A percentile compares a stretch with the other conserved stretches of the same genome.
Conservation (phyloP, 1,284 basidiomycete species). For the Pisolithus thermaeus region DNA sequence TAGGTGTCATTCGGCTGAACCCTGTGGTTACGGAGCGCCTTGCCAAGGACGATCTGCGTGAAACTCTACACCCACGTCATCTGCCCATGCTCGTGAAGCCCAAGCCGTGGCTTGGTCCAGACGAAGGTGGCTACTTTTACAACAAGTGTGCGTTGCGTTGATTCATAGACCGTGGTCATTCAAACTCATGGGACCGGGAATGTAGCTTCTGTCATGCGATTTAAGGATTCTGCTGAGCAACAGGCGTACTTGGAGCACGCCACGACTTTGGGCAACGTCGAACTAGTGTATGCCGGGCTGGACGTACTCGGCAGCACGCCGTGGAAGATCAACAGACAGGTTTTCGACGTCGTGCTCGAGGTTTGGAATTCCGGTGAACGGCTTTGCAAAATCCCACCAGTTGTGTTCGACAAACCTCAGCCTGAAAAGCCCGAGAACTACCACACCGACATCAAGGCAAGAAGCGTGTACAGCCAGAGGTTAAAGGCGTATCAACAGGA, state of each 20-base stretch:
- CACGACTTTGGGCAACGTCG: constrained; percentile 70
- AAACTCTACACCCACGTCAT: constrained; percentile 87
- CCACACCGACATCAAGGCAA: constrained; percentile 63
- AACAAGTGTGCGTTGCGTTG: constrained; percentile 53
- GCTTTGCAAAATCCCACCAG: constrained; percentile 75
- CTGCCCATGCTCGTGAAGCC: constrained; percentile 95
- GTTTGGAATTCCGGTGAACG: constrained; percentile 84
- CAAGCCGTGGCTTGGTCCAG: constrained; percentile 77
- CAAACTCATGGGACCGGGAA: constrained; percentile 1
- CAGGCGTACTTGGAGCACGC: constrained; percentile 76
- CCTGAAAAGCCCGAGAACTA: constrained; percentile 61
- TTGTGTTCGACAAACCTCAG: constrained; percentile 51
- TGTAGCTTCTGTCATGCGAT: constrained; percentile 79
- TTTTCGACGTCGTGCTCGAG: constrained; percentile 68
- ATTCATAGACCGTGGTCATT: background rate
- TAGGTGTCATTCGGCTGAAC: constrained; percentile 90
- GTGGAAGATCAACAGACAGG: constrained; percentile 82
- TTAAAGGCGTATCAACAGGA: constrained; percentile 57
- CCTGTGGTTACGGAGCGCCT: constrained; percentile 75
- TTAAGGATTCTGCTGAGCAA: constrained; percentile 92
- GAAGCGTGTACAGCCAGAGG: constrained; percentile 54
- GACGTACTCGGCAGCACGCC: constrained; percentile 90
- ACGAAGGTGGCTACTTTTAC: constrained; percentile 82
- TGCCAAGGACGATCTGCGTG: constrained; percentile 71
- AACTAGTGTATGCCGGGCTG: constrained; percentile 83